Evolutionary conservation across 1,284 basidiomycete species (phyloP), one percentile per base, ranked within the genome.

Genomic region (Ganoderma leucocontextum): DNA sequence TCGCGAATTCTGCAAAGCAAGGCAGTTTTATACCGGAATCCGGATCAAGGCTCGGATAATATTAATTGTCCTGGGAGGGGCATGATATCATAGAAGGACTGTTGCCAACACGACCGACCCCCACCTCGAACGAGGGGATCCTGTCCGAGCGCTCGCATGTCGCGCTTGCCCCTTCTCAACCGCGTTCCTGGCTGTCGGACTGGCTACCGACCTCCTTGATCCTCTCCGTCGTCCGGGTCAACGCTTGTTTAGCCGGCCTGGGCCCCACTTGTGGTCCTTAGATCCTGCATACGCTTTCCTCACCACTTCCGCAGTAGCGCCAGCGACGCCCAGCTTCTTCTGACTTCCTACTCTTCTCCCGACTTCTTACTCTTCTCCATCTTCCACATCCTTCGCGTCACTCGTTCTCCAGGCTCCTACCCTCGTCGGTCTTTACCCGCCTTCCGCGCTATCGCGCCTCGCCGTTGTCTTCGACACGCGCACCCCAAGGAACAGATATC

Each of bases 401-500:
- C 65, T 70, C 71, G 35, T 68, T 69, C 52, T 64, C 29, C 29
- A 29, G 29, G 29, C 29, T 29, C 67, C 61, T 39, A 72, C 71
- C 39, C 58, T 65, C 59, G 71, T 72, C 71, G 59, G 44, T 72
- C 71, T 13, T 70, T 72, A 70, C 69, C 17, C 25, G 13, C 29
- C 41, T 17, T 38, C 62, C 39, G n/a, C 44, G 52, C 57, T 19
- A 10, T 35, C 39, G 64, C 63, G 17, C 64, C 29, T 49, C 36
- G 52, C 63, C 25, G 22, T 13, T 62, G 38, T 55, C 44, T 38
- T 42, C 63, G 57, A 41, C 29, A 57, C 60, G 19, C 15, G 49
- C 36, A 25, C 63, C 60, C 65, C 39, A 42, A 67, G 63, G 63
- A 69, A 63, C 63, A 60, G 19, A 41, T n/a, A 35, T 53, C n/a